These are phyloP conservation scores for Sarocladiaceae sp. DNA, from an alignment of 2,329 filamentous ascomycete genomes.

Conservation along the genomic window DNA sequence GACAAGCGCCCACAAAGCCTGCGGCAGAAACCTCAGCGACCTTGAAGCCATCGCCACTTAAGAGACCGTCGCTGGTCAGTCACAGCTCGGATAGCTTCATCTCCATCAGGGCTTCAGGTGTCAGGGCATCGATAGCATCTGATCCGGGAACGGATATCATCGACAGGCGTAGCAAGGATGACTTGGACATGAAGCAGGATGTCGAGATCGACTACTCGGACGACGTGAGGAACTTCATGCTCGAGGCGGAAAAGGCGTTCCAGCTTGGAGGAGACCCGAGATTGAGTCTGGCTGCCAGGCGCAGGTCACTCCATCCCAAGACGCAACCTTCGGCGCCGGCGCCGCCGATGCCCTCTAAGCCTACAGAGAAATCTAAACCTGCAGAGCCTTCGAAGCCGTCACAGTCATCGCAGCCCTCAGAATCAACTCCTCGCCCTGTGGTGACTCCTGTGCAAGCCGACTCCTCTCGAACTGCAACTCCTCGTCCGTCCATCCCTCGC, in stretches of 20 bases:
- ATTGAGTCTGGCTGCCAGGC: not conserved
- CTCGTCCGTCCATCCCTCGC: constrained; percentile 3
- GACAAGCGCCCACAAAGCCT: not conserved
- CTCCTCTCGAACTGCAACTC: not conserved
- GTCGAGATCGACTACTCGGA: constrained; percentile 9
- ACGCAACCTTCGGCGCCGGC: no score
- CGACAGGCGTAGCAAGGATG: not conserved
- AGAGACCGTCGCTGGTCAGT: constrained; percentile 1
- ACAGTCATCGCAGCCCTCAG: no score
- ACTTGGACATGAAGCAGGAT: not conserved
- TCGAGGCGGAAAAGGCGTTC: constrained; percentile 11
- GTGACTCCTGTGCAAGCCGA: no score
- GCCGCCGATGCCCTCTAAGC: no score
- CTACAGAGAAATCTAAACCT: no score
- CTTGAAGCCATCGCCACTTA: not conserved
- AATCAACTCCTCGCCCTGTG: no score
- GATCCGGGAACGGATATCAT: not conserved
- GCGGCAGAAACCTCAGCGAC: no score
- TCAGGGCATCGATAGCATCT: not conserved
- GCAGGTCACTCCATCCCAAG: not conserved
- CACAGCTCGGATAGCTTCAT: not conserved
- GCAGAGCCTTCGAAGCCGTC: no score
- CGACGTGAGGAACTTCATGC: constrained; percentile 9
- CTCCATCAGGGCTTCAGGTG: not conserved
- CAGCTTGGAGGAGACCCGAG: not conserved